Conservation (phyloP, 2,329 filamentous ascomycete species). For the Calonectria pseudoturangicola region DNA sequence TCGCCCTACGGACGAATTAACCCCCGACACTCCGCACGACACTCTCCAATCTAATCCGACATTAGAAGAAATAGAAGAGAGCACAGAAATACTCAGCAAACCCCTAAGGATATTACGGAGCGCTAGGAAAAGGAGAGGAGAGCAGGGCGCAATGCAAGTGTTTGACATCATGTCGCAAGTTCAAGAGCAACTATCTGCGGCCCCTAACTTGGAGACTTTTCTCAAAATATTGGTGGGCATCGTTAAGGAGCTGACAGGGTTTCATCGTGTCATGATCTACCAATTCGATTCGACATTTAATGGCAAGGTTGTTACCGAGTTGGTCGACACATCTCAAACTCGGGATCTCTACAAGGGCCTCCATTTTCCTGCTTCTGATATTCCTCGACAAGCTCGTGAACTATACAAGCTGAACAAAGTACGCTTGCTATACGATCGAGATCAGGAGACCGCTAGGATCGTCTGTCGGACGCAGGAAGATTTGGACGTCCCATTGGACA, state of each 20-base stretch:
- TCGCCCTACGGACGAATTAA: constrained; percentile 75
- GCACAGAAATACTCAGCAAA: constrained; percentile 84
- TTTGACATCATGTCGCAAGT: constrained; percentile 95
- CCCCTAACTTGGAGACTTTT: constrained; percentile 81
- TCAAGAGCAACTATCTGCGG: constrained; percentile 87
- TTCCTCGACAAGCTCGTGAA: constrained; percentile 89
- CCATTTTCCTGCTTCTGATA: constrained; percentile 92
- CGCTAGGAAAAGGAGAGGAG: constrained; percentile 83
- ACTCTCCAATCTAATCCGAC: constrained; percentile 85
- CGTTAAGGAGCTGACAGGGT: constrained; percentile 91
- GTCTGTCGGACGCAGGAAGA: constrained; percentile 87
- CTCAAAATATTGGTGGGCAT: constrained; percentile 89
- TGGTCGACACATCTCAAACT: constrained; percentile 87
- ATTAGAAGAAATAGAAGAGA: constrained; percentile 82
- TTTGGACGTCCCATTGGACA: constrained; percentile 83
- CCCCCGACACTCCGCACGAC: constrained; percentile 80
- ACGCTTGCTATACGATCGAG: constrained; percentile 89
- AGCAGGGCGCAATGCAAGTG: constrained; percentile 90
- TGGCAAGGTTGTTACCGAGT: constrained; percentile 89
- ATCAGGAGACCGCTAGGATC: constrained; percentile 85
- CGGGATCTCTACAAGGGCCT: constrained; percentile 91
- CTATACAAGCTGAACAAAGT: constrained; percentile 94
- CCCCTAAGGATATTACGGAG: constrained; percentile 86
- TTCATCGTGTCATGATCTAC: constrained; percentile 95
- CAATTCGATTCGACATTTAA: constrained; percentile 91